A percentile compares a stretch with the other conserved stretches of the same genome.
Evolutionary conservation across 768 basidiomycete genomes (phyloP).

Genomic region (Auriscalpium vulgare): DNA sequence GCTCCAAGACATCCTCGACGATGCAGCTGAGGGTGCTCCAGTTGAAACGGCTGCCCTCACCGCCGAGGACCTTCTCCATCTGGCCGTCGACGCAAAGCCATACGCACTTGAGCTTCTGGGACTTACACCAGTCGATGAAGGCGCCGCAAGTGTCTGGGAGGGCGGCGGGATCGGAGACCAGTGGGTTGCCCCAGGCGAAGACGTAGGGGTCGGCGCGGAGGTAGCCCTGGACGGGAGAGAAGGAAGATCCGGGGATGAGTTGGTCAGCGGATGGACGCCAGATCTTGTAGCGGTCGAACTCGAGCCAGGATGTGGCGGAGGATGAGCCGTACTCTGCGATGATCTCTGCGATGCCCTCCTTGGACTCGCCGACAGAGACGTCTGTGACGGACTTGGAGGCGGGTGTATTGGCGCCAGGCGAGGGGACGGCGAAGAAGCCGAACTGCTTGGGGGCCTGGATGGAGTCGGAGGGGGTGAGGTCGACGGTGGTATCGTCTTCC

Average conservation of each 20-base stretch:
- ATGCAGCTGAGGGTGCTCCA: conserved; percentile 61
- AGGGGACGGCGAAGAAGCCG: not conserved
- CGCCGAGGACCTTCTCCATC: conserved; percentile 42
- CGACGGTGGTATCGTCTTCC: not conserved
- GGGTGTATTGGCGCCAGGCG: not conserved
- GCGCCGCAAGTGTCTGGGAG: conserved; percentile 42
- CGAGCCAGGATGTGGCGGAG: conserved; percentile 64
- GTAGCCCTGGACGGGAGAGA: conserved; percentile 57
- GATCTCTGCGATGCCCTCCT: conserved; percentile 24
- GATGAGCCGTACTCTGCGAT: conserved; percentile 62
- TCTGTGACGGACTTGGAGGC: not conserved
- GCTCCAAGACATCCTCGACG: conserved; percentile 47
- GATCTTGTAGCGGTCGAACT: conserved; percentile 37
- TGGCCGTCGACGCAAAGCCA: conserved; percentile 53
- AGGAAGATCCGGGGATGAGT: conserved; percentile 44
- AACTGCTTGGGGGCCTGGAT: not conserved
- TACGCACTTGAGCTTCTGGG: conserved; percentile 41
- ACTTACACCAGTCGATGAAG: conserved; percentile 28
- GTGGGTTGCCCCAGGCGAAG: conserved; percentile 22
- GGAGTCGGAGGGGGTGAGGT: conserved; percentile 5
- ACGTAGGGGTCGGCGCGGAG: conserved; percentile 39
- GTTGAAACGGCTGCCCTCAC: conserved; percentile 29
- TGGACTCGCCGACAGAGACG: conserved; percentile 6
- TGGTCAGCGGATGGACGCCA: conserved; percentile 46
- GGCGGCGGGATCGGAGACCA: conserved; percentile 15